phyloP scores from a whole-genome alignment of 2,329 filamentous ascomycete species.

The Aspergillus udagawae region DNA sequence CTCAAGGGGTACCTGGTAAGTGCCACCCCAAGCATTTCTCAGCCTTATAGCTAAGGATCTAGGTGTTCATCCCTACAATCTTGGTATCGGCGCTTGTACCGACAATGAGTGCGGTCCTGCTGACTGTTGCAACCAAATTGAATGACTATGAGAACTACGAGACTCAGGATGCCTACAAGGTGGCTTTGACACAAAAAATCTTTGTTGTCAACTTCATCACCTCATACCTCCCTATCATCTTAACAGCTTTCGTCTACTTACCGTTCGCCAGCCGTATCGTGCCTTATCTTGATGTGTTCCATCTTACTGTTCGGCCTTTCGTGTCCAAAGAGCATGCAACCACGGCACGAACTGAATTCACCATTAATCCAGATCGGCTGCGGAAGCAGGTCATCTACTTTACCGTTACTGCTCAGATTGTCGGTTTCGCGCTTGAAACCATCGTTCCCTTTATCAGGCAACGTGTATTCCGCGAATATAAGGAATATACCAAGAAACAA shows the following conservation, averaged over 20 bases:
- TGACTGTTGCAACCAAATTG: conserved; percentile 69
- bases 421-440: conserved; percentile 82
- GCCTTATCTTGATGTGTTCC: conserved; percentile 85
- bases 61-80: conserved; percentile 86
- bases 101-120: conserved; percentile 76
- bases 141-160: conserved; percentile 91
- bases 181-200: conserved; percentile 83
- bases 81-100: conserved; percentile 79
- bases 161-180: conserved; percentile 76
- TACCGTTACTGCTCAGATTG: conserved; percentile 89
- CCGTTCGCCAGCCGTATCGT: conserved; percentile 84
- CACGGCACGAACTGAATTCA: conserved; percentile 57
- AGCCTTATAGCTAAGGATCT: conserved; percentile 2
- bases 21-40: conserved; percentile 4
- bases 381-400: conserved; percentile 95
- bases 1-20: conserved; percentile 79
- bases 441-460: conserved; percentile 83
- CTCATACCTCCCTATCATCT: conserved; percentile 82
- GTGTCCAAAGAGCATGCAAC: conserved; percentile 71
- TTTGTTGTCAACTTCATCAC: conserved; percentile 99
- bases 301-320: conserved; percentile 69
- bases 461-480: conserved; percentile 70
- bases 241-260: conserved; percentile 92
- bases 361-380: conserved; percentile 78
- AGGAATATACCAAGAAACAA: conserved; percentile 29